phyloP scores from a whole-genome alignment of 202 grass and related monocot species.

The Dendrocalamus latiflorus region DNA sequence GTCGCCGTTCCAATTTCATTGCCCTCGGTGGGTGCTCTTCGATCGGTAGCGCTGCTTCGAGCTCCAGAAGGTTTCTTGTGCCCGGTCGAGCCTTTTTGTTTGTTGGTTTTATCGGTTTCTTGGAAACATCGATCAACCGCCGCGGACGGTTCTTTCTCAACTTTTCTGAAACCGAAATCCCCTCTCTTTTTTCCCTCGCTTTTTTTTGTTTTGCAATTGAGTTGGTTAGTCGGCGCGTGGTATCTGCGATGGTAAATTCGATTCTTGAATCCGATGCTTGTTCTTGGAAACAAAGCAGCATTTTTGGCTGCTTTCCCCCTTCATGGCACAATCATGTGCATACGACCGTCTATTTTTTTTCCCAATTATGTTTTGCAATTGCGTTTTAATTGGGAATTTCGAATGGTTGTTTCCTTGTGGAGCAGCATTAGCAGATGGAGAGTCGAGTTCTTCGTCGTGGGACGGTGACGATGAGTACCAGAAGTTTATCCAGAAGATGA shows the following conservation, averaged over 20 bases:
- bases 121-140: slow-evolving; percentile 16
- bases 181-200: too few species aligned
- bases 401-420: not conserved
- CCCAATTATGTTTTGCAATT: not conserved
- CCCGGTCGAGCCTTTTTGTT: not conserved
- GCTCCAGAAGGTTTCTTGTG: not conserved
- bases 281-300: not conserved
- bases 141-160: not conserved
- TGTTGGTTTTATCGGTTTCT: slow-evolving; percentile 6
- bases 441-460: slow-evolving; percentile 54
- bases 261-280: not conserved
- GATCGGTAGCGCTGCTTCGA: too few species aligned
- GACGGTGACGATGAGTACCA: slow-evolving; percentile 79
- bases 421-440: slow-evolving; percentile 45
- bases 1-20: not conserved
- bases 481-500: slow-evolving; percentile 95
- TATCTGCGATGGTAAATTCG: not conserved
- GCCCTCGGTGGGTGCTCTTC: not conserved
- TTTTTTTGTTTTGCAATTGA: not conserved
- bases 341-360: not conserved
- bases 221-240: not conserved
- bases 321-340: not conserved
- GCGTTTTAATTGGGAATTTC: not conserved
- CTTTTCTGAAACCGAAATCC: not conserved
- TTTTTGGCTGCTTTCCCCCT: not conserved